A percentile compares a stretch with the other conserved stretches of the same genome.
These are phyloP conservation scores for Penicillium bovifimosum DNA, from an alignment of 495 filamentous ascomycete genomes.

Conservation along the genomic window DNA sequence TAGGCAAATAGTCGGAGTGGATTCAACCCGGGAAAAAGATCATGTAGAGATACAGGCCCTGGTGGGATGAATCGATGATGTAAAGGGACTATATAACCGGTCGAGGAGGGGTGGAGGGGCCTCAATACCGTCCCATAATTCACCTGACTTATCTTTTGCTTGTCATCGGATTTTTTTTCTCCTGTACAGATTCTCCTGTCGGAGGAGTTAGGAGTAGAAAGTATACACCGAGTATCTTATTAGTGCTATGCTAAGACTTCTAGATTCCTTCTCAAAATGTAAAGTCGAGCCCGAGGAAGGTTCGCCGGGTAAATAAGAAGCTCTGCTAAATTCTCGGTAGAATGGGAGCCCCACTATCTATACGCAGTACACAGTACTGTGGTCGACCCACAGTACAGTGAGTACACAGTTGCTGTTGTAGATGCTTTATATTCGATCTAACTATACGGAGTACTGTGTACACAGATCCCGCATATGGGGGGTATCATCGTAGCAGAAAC, in stretches of 20 bases:
- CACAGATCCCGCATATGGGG: constrained; percentile 4
- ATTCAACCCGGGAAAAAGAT: background rate
- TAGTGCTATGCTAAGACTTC: background rate
- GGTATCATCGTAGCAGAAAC: constrained; percentile 2
- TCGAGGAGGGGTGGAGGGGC: background rate
- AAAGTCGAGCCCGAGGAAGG: constrained; percentile 1
- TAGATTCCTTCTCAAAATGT: background rate
- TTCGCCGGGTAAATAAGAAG: constrained; percentile 6
- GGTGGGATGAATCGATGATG: constrained; percentile 1
- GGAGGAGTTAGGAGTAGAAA: background rate
- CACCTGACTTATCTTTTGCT: background rate
- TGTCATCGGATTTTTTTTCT: background rate
- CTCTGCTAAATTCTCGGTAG: constrained; percentile 10
- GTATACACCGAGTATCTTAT: background rate
- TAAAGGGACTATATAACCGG: constrained; percentile 4
- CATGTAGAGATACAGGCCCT: background rate
- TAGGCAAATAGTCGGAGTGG: background rate
- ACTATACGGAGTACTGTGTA: constrained; percentile 19
- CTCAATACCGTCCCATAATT: no score
- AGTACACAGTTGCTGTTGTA: no score
- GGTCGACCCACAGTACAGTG: no score
- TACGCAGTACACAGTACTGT: no score
- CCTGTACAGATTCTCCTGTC: no score
- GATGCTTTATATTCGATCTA: constrained; percentile 9
- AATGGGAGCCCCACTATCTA: constrained; percentile 6